Conservation (phyloP, 306 rosid genomes). For the Rosa rugosa region DNA sequence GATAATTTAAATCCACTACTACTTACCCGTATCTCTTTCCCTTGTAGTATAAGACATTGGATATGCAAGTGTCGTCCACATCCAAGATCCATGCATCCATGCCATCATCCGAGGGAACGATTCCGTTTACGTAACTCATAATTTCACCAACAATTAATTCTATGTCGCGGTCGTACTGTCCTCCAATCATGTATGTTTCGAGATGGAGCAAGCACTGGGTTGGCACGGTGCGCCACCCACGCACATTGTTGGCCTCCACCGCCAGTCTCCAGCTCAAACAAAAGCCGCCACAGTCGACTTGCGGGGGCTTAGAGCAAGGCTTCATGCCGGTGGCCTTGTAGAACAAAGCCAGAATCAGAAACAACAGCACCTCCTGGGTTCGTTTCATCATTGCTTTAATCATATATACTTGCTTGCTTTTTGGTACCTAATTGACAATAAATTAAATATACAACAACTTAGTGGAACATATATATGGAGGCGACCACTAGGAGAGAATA, state of each 20-base stretch:
- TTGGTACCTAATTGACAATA: neutral
- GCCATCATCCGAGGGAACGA: slow-evolving; percentile 32
- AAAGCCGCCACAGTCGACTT: slow-evolving; percentile 21
- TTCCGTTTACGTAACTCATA: slow-evolving; percentile 27
- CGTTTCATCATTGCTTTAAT: slow-evolving; percentile 33
- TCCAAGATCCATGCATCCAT: slow-evolving; percentile 73
- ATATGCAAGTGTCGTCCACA: slow-evolving; percentile 84
- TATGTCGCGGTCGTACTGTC: slow-evolving; percentile 57
- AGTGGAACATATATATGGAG: neutral
- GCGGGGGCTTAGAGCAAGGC: neutral
- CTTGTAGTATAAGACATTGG: slow-evolving; percentile 58
- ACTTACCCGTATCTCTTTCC: slow-evolving; percentile 58
- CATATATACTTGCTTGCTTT: slow-evolving; percentile 12
- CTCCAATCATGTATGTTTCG: slow-evolving; percentile 54
- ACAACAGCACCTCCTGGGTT: slow-evolving; percentile 24
- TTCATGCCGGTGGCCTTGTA: slow-evolving; percentile 12
- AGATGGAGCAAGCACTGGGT: slow-evolving; percentile 40
- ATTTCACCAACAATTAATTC: slow-evolving; percentile 36
- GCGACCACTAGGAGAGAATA: neutral
- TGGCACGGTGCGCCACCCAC: slow-evolving; percentile 72
- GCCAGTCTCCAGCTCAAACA: slow-evolving; percentile 81
- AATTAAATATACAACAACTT: neutral
- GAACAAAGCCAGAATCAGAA: slow-evolving; percentile 28
- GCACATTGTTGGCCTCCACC: slow-evolving; percentile 70
- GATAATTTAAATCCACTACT: neutral